These are phyloP conservation scores for Filosporella fistucella DNA, from an alignment of 495 filamentous ascomycete species.

Conservation along the genomic window DNA sequence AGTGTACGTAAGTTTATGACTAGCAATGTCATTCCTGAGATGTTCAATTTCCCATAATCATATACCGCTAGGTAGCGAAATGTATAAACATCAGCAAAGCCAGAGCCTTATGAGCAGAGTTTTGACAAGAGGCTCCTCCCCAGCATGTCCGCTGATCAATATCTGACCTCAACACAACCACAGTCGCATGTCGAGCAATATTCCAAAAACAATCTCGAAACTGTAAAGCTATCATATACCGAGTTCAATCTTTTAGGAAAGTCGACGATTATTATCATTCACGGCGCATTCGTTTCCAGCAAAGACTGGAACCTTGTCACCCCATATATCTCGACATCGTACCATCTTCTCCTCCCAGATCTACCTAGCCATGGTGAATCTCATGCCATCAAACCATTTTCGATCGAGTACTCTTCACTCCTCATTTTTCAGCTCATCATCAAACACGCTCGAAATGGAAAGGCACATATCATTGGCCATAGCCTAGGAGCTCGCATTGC, in stretches of 20 bases:
- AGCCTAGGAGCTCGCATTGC: slow-evolving; percentile 4
- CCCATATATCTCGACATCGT: slow-evolving; percentile 2
- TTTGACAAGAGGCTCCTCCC: too few relatives aligned
- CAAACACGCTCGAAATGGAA: background rate
- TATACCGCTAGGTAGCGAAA: too few relatives aligned
- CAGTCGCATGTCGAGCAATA: too few relatives aligned
- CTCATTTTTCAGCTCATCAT: background rate
- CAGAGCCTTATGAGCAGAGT: too few relatives aligned
- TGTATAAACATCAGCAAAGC: too few relatives aligned
- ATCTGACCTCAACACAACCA: too few relatives aligned
- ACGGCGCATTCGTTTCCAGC: slow-evolving; percentile 1
- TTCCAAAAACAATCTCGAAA: too few relatives aligned
- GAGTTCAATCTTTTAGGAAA: background rate
- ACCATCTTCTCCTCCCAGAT: slow-evolving; percentile 8
- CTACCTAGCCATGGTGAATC: slow-evolving; percentile 8
- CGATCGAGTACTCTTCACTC: background rate
- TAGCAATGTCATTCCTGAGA: too few relatives aligned
- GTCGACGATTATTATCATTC: slow-evolving; percentile 5
- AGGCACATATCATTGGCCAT: slow-evolving; percentile 8
- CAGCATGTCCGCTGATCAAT: too few relatives aligned
- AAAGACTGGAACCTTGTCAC: slow-evolving; percentile 2
- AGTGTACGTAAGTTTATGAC: too few relatives aligned
- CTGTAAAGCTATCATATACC: too few relatives aligned
- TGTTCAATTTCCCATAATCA: too few relatives aligned
- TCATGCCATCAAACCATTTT: background rate